phyloP scores from a whole-genome alignment of 2,329 filamentous ascomycete genomes.

The Mollisia scopiformis region DNA sequence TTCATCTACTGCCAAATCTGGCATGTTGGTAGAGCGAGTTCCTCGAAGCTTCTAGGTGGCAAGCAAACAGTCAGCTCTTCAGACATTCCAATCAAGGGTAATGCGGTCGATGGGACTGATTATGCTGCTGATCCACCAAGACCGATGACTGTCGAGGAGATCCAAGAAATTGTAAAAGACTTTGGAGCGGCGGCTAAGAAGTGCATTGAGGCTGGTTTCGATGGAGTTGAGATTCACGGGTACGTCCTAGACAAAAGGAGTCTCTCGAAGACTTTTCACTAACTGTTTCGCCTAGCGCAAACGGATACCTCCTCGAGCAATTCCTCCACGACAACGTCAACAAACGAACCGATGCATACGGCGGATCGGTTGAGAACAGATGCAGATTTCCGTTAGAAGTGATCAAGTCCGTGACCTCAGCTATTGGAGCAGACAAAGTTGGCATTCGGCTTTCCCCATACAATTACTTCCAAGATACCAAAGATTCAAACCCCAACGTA shows the following conservation, averaged over 20 bases:
- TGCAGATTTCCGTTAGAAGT: constrained; percentile 55
- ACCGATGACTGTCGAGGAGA: constrained; percentile 40
- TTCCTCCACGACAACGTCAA: constrained; percentile 59
- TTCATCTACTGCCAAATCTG: constrained; percentile 67
- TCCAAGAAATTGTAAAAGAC: constrained; percentile 28
- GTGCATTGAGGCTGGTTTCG: constrained; percentile 57
- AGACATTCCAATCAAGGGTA: constrained; percentile 25
- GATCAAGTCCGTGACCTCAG: constrained; percentile 50
- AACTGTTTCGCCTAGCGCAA: constrained; percentile 38
- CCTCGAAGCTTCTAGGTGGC: constrained; percentile 40
- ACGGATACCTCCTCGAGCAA: constrained; percentile 58
- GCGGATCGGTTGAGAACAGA: constrained; percentile 52
- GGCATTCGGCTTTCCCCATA: constrained; percentile 61
- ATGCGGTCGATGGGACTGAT: constrained; percentile 18
- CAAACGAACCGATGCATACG: constrained; percentile 54
- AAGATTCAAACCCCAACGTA: constrained; percentile 42
- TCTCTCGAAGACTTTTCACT: no score
- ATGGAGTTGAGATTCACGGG: constrained; percentile 46
- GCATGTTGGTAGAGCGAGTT: constrained; percentile 54
- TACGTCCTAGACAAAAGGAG: constrained; percentile 1
- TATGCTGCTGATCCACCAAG: constrained; percentile 35
- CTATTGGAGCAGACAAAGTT: constrained; percentile 53
- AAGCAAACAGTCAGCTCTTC: constrained; percentile 32
- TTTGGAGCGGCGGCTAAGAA: constrained; percentile 34
- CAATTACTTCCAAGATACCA: constrained; percentile 63